Base-by-base conservation (phyloP, 75 land plant species). In the Selaginella tamariscina region DNA sequence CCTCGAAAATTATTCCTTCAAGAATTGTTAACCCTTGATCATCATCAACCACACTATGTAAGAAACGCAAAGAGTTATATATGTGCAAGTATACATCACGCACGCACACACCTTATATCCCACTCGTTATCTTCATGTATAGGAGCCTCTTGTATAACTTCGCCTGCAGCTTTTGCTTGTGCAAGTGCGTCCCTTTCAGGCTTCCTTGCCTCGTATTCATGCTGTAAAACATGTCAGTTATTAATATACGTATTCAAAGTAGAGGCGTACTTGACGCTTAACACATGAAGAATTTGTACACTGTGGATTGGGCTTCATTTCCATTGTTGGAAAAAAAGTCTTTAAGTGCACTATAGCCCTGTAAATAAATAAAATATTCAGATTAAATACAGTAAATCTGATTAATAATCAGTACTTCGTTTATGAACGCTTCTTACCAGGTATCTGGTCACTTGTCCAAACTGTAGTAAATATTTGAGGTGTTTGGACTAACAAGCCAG, bases 251-350 rank as follows among this genome's bases (percentile, higher is more conserved):
- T 31, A 9, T 24, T 24, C 30, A 31, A n/a, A 29, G 31, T 29
- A 11, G 0, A 27, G 13, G 55, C 49, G 15, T 55, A 91, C 97
- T 93, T 91, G 97, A 32, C 88, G 83, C 27, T 84, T 80, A 11
- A 81, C 65, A 77, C 98, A 93, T 57, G 98, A 81, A 49, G 74
- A 27, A 75, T 93, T 93, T 54, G 88, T 80, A 74, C 98, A 93
- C 29, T 89, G 98, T 22, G 96, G 85, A 56, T 89, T 93, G 49
- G 98, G 98, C 55, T 71, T 77, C 96, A 93, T 89, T 79, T 86
- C 91, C 98, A 93, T 93, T 1, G 96, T 85, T 57, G 98, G 98
- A 56, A 93, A 93, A 64, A 65, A 93, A 71, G n/a, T 93, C 98
- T 70, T 93, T 89, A 18, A 93, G 85, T 32, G 98, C 83, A 74